Base-by-base conservation (phyloP, 768 basidiomycete genomes). In the Kwoniella europaea region DNA sequence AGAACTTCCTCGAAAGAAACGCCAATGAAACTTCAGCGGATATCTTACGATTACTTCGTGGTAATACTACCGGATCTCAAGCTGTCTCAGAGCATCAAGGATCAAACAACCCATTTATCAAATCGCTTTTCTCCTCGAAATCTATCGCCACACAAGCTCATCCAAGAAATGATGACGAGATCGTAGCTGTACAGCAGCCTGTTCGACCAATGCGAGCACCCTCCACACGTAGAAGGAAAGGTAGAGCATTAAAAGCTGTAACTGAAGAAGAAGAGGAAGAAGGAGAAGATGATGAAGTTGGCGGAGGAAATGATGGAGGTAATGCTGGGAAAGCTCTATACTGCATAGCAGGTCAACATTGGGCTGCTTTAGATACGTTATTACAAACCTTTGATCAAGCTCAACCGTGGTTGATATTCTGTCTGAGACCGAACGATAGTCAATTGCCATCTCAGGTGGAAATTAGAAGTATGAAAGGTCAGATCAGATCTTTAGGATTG, bases 391-490 rank as follows among this genome's bases (percentile, higher is more conserved):
- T 98, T 27, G 90, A 91, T 65, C 95, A 97, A 76, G 91, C 93
- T 16, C 91, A 94, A 84, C 85, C 89, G 1, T 98, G 94, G 94
- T 91, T 90, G 76, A 87, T 97, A 18, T 93, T 96, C 84, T 97
- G 94, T 79, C 84, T 98, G 76, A 94, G 92, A 81, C 94, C 95
- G 4, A 99, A 98, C 80, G 94, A 98, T 84, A 90, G 93, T 27
- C 96, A 96, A 79, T 85, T 98, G 20, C 94, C 95, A 50, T 93
- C 94, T 80, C 95, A 98, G 81, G 86, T 98, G 63, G 96, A 98
- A 85, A 92, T 92, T 12, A 87, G 94, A 56, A 90, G 91, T 52
- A 91, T 98, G 60, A 96, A 94, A 82, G 92, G 92, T 0, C 96
- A 98, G 84, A 90, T 98, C 46, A 87, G 92, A 61, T 91, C 91